Conservation (phyloP, 2,329 filamentous ascomycete genomes). For the Simplicillium sp. region DNA sequence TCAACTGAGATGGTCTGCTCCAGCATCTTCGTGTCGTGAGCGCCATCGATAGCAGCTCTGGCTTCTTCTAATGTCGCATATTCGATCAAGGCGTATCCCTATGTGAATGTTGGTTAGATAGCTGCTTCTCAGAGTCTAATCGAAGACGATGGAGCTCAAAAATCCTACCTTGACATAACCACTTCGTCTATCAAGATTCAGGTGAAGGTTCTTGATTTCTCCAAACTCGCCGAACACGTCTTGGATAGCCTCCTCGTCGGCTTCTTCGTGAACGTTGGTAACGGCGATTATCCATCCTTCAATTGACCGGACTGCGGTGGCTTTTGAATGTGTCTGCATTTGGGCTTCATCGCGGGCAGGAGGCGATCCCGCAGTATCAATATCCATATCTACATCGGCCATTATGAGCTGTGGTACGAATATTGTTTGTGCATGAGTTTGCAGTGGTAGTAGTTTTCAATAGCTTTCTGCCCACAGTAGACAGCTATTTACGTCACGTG, state of each 20-base stretch:
- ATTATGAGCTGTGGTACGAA: slow-evolving; percentile 19
- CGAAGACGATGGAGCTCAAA: not conserved
- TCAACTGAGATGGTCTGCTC: slow-evolving; percentile 76
- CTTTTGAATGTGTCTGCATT: slow-evolving; percentile 64
- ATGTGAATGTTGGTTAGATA: not conserved
- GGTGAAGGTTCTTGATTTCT: slow-evolving; percentile 78
- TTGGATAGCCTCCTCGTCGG: slow-evolving; percentile 72
- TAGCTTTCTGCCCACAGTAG: not conserved
- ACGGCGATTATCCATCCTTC: slow-evolving; percentile 85
- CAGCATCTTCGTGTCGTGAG: slow-evolving; percentile 67
- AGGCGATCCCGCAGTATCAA: slow-evolving; percentile 32
- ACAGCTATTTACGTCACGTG: slow-evolving; percentile 1
- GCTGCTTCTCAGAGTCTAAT: not conserved
- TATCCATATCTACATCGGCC: slow-evolving; percentile 51
- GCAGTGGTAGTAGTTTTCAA: not conserved
- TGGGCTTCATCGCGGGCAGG: slow-evolving; percentile 45
- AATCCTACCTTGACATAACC: slow-evolving; percentile 73
- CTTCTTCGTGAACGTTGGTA: slow-evolving; percentile 82
- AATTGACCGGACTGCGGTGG: slow-evolving; percentile 75
- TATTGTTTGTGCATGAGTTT: slow-evolving; percentile 1
- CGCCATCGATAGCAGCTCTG: slow-evolving; percentile 70
- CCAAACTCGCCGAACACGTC: slow-evolving; percentile 78
- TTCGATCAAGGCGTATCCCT: slow-evolving; percentile 82
- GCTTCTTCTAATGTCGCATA: slow-evolving; percentile 73
- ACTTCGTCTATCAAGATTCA: slow-evolving; percentile 73